These are phyloP conservation scores for Scenedesmus sp. DNA, from an alignment of 163 green algal species.

Conservation along the genomic window DNA sequence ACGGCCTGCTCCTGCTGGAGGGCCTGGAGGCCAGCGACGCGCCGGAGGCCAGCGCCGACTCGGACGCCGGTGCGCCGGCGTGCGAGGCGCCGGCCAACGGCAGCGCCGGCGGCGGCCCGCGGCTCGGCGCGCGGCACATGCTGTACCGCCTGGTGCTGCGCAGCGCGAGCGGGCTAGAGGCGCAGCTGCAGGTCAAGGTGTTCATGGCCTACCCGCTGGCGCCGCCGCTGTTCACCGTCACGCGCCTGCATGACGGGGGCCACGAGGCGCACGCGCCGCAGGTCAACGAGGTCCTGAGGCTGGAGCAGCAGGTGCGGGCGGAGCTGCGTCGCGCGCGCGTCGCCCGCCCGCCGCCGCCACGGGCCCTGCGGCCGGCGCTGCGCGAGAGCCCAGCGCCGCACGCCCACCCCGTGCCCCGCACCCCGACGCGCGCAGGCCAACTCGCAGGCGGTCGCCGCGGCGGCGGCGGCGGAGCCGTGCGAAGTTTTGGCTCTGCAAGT, in stretches of 20 bases:
- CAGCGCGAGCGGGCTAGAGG: neutral
- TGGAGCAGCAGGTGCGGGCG: conserved; percentile 30
- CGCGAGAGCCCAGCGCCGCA: neutral
- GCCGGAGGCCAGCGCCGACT: neutral
- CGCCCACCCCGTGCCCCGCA: neutral
- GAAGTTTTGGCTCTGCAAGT: conserved; percentile 38
- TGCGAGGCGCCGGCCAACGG: neutral
- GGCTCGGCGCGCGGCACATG: neutral
- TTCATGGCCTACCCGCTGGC: conserved; percentile 28
- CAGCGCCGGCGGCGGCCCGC: neutral
- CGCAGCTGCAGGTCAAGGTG: conserved; percentile 18
- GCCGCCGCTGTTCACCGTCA: conserved; percentile 33
- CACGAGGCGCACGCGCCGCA: too few species aligned
- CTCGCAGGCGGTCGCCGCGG: neutral
- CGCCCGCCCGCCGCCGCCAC: too few species aligned
- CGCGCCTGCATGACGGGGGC: conserved; percentile 22
- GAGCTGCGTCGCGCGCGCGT: too few species aligned
- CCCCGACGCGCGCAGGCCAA: conserved; percentile 6
- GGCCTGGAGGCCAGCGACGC: neutral
- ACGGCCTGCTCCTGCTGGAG: conserved; percentile 1
- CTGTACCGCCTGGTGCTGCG: conserved; percentile 30
- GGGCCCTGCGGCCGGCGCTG: neutral
- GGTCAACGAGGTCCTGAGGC: conserved; percentile 21
- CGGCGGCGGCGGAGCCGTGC: neutral
- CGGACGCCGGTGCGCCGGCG: neutral